These are phyloP conservation scores for Mycosphaerelloides madeirae DNA, from an alignment of 2,329 filamentous ascomycete genomes.

Conservation along the genomic window DNA sequence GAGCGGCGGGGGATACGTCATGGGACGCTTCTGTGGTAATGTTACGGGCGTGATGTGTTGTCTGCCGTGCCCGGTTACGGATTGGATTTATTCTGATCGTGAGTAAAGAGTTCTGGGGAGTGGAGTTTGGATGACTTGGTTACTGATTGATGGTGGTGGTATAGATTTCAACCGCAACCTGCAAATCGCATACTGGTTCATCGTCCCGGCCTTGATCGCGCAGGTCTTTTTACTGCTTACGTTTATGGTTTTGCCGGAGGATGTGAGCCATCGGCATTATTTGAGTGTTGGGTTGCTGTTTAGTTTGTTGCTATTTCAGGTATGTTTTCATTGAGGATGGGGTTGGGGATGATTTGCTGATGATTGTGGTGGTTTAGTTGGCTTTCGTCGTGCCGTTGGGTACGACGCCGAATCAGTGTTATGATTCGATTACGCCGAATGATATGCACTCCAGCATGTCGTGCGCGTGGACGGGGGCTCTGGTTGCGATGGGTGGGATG, in stretches of 20 bases:
- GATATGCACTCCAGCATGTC: slow-evolving; percentile 69
- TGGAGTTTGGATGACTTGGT: neutral
- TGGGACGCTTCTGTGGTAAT: too few relatives aligned
- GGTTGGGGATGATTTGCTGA: slow-evolving; percentile 62
- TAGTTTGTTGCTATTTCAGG: slow-evolving; percentile 71
- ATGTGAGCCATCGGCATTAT: slow-evolving; percentile 70
- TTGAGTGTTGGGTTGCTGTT: slow-evolving; percentile 79
- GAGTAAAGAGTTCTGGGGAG: too few relatives aligned
- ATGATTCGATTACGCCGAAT: slow-evolving; percentile 77
- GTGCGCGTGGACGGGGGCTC: slow-evolving; percentile 74
- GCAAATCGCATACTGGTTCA: slow-evolving; percentile 53
- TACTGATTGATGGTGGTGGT: neutral
- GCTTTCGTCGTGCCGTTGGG: slow-evolving; percentile 79
- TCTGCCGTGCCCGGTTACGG: slow-evolving; percentile 78
- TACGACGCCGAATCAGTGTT: slow-evolving; percentile 68
- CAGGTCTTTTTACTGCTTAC: slow-evolving; percentile 71
- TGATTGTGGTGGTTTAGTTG: slow-evolving; percentile 61
- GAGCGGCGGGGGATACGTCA: too few relatives aligned
- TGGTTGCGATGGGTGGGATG: slow-evolving; percentile 77
- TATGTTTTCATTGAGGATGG: slow-evolving; percentile 72
- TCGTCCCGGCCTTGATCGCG: slow-evolving; percentile 64
- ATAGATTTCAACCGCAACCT: slow-evolving; percentile 9
- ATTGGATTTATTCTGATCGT: slow-evolving; percentile 61
- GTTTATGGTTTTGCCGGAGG: slow-evolving; percentile 68
- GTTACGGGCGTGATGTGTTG: too few relatives aligned